Evolutionary conservation across 2,329 filamentous ascomycete species (phyloP).

Genomic region (Graphilbum ipis-grandicollis): DNA sequence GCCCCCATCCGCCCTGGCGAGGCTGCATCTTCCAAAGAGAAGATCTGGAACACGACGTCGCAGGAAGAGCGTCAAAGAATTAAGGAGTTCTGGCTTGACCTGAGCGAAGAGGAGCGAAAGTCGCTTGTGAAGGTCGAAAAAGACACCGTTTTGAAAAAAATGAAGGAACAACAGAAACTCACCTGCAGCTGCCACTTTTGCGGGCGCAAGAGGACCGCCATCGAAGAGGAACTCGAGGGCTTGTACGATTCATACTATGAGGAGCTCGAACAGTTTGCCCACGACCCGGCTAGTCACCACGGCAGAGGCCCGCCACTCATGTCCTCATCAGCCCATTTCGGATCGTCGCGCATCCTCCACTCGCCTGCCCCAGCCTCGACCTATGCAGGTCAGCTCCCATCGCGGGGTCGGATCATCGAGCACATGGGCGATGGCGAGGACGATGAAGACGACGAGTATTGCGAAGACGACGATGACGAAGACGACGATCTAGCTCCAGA

Average conservation of each 20-base stretch:
- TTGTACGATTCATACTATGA: constrained; percentile 98
- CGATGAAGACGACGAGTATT: constrained; percentile 29
- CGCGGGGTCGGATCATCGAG: constrained; percentile 56
- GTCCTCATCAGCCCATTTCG: constrained; percentile 46
- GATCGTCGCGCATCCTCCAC: constrained; percentile 34
- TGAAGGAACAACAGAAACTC: constrained; percentile 99
- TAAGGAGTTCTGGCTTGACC: constrained; percentile 91
- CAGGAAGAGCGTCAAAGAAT: constrained; percentile 92
- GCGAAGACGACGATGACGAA: constrained; percentile 28
- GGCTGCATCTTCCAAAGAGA: constrained; percentile 29
- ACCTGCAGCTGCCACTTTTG: constrained; percentile 97
- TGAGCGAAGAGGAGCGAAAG: constrained; percentile 88
- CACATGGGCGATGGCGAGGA: constrained; percentile 40
- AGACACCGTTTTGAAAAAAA: constrained; percentile 92
- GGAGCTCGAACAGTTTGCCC: constrained; percentile 92
- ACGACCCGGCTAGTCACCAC: constrained; percentile 46
- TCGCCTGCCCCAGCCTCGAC: constrained; percentile 39
- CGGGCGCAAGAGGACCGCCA: constrained; percentile 86
- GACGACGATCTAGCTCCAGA: constrained; percentile 28
- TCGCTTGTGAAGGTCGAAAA: constrained; percentile 96
- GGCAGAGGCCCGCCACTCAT: constrained; percentile 54
- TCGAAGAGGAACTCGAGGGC: constrained; percentile 94
- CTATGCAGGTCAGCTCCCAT: constrained; percentile 50
- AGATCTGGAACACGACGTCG: constrained; percentile 95
- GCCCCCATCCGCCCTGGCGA: too few species aligned